These are phyloP conservation scores for Leishmania tropica DNA, from an alignment of 208 protist species.

Conservation along the genomic window DNA sequence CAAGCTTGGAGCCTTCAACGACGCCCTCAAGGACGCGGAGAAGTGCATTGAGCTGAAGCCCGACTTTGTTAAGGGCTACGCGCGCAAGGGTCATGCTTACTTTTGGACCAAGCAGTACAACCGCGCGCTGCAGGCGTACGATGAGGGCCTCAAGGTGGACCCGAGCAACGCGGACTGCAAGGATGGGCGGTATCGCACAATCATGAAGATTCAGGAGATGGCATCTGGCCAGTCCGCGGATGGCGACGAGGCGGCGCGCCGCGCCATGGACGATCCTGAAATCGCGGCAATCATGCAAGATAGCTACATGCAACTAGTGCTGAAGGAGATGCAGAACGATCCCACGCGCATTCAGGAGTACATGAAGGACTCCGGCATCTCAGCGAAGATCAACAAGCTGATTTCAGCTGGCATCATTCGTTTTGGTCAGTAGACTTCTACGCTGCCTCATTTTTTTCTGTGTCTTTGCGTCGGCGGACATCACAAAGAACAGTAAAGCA, in stretches of 20 bases:
- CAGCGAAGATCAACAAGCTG: conserved; percentile 96
- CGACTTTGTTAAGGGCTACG: conserved; percentile 94
- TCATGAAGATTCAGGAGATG: conserved; percentile 94
- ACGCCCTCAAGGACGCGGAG: conserved; percentile 95
- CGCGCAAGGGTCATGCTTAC: conserved; percentile 89
- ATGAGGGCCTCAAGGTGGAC: conserved; percentile 94
- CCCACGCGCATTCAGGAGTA: conserved; percentile 89
- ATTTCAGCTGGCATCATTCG: conserved; percentile 96
- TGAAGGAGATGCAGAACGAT: conserved; percentile 92
- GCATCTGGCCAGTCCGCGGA: conserved; percentile 74
- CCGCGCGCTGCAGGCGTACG: conserved; percentile 95
- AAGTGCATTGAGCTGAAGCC: conserved; percentile 95
- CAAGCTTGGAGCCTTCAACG: conserved; percentile 95
- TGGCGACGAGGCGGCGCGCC: conserved; percentile 89
- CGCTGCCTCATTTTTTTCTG: conserved; percentile 2
- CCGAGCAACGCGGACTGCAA: conserved; percentile 89
- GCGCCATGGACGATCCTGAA: conserved; percentile 95
- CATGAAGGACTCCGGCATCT: conserved; percentile 92
- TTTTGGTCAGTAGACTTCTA: conserved; percentile 50
- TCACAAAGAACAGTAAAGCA: background rate
- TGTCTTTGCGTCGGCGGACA: background rate
- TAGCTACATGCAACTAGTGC: conserved; percentile 92
- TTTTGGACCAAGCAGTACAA: conserved; percentile 97
- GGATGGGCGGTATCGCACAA: conserved; percentile 86
- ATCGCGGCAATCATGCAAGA: conserved; percentile 94